A percentile compares a stretch with the other conserved stretches of the same genome.
These are phyloP conservation scores for Thamnidium elegans DNA, from an alignment of 192 early-diverging fungal genomes.

Conservation along the genomic window DNA sequence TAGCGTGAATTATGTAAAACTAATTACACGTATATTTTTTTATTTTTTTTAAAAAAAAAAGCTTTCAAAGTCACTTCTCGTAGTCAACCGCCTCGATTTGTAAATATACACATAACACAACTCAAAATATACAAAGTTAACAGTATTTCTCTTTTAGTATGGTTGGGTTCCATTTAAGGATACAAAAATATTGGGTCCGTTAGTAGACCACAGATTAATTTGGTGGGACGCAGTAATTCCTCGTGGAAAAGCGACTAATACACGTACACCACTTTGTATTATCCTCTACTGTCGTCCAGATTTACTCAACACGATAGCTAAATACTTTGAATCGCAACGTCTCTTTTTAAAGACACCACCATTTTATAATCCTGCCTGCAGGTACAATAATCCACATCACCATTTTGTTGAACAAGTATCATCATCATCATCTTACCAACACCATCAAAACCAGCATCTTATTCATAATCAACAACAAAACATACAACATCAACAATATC, in stretches of 20 bases:
- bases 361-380: slow-evolving; percentile 25
- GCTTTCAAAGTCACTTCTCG: slow-evolving; percentile 20
- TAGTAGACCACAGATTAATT: slow-evolving; percentile 21
- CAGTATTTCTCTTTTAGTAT: too few relatives aligned
- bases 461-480: too few relatives aligned
- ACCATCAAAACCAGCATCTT: too few relatives aligned
- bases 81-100: slow-evolving; percentile 17
- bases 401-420: not conserved
- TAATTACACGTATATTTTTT: not conserved
- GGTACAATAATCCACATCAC: slow-evolving; percentile 27
- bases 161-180: slow-evolving; percentile 41
- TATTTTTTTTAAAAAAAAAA: slow-evolving; percentile 3
- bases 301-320: not conserved
- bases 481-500: too few relatives aligned
- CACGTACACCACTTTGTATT: slow-evolving; percentile 30
- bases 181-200: slow-evolving; percentile 32
- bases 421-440: not conserved
- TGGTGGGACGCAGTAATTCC: slow-evolving; percentile 43
- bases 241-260: slow-evolving; percentile 17
- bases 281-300: slow-evolving; percentile 31
- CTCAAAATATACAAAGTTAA: too few relatives aligned
- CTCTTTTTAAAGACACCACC: slow-evolving; percentile 25
- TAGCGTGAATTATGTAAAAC: too few relatives aligned
- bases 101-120: too few relatives aligned
- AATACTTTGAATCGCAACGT: slow-evolving; percentile 1